These are phyloP conservation scores for Cephaloascus fragrans DNA, from an alignment of 805 yeast species.

Conservation along the genomic window DNA sequence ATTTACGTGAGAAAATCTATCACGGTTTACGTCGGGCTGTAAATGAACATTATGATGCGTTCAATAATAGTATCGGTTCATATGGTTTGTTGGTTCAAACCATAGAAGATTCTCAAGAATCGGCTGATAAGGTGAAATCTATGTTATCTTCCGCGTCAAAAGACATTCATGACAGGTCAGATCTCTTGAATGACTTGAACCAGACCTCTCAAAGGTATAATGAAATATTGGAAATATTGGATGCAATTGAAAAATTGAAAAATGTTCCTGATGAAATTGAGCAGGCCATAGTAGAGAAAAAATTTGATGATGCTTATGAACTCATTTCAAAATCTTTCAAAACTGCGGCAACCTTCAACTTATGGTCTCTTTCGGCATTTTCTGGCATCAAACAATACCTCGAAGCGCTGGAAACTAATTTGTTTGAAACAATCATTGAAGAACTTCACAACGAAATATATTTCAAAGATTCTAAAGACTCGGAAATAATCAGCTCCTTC, in stretches of 20 bases:
- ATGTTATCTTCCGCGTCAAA: slow-evolving; percentile 38
- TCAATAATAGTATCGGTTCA: slow-evolving; percentile 78
- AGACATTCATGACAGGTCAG: slow-evolving; percentile 44
- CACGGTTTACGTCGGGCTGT: slow-evolving; percentile 58
- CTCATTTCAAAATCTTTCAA: slow-evolving; percentile 34
- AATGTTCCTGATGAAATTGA: slow-evolving; percentile 58
- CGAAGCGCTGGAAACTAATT: slow-evolving; percentile 43
- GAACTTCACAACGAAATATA: slow-evolving; percentile 67
- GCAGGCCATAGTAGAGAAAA: slow-evolving; percentile 54
- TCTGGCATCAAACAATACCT: slow-evolving; percentile 39
- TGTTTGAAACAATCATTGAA: slow-evolving; percentile 68
- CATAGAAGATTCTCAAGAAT: slow-evolving; percentile 56
- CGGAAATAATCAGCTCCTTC: background rate
- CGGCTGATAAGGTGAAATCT: slow-evolving; percentile 36
- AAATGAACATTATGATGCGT: slow-evolving; percentile 72
- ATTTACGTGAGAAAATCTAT: slow-evolving; percentile 47
- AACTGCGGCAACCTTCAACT: slow-evolving; percentile 36
- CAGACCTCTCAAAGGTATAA: slow-evolving; percentile 51
- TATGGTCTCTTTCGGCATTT: slow-evolving; percentile 53
- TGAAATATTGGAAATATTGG: slow-evolving; percentile 62
- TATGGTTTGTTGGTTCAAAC: slow-evolving; percentile 62
- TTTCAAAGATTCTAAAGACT: slow-evolving; percentile 23
- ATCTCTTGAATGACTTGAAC: slow-evolving; percentile 54
- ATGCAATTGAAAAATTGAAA: slow-evolving; percentile 52
- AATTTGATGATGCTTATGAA: slow-evolving; percentile 55